phyloP scores from a whole-genome alignment of 768 basidiomycete genomes.

The Cytidiella melzeri region DNA sequence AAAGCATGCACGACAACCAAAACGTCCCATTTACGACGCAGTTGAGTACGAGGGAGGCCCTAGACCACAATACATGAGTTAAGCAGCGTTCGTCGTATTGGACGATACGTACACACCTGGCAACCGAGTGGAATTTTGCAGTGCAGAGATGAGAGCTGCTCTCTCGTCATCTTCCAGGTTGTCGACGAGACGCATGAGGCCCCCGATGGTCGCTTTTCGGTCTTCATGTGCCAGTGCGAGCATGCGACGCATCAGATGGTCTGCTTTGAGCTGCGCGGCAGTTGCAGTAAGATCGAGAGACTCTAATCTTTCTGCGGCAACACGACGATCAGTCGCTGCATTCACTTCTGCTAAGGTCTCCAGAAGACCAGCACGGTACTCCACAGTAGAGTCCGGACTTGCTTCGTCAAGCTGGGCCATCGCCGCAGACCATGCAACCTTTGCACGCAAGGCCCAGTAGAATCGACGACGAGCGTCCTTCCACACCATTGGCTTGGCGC shows the following conservation, averaged over 20 bases:
- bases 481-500: slow-evolving; percentile 83
- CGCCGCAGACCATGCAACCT: slow-evolving; percentile 62
- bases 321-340: slow-evolving; percentile 45
- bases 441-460: slow-evolving; percentile 91
- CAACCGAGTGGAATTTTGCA: slow-evolving; percentile 53
- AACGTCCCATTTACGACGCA: background rate
- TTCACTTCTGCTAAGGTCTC: slow-evolving; percentile 54
- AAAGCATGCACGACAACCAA: background rate
- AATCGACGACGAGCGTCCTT: slow-evolving; percentile 84
- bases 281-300: slow-evolving; percentile 60
- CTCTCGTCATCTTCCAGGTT: slow-evolving; percentile 70
- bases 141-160: slow-evolving; percentile 47
- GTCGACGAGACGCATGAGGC: slow-evolving; percentile 68
- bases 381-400: slow-evolving; percentile 60
- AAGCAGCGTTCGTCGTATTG: background rate
- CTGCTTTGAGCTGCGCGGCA: slow-evolving; percentile 58
- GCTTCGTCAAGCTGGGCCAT: slow-evolving; percentile 60
- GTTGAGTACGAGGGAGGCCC: background rate
- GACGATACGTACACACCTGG: slow-evolving; percentile 38
- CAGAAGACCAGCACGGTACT: slow-evolving; percentile 63
- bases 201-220: slow-evolving; percentile 69
- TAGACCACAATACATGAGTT: background rate
- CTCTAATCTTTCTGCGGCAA: slow-evolving; percentile 62
- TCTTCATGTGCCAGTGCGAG: slow-evolving; percentile 67
- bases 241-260: slow-evolving; percentile 61